Conservation (phyloP, 768 basidiomycete genomes). For the Boletus rufocinnamomeus region DNA sequence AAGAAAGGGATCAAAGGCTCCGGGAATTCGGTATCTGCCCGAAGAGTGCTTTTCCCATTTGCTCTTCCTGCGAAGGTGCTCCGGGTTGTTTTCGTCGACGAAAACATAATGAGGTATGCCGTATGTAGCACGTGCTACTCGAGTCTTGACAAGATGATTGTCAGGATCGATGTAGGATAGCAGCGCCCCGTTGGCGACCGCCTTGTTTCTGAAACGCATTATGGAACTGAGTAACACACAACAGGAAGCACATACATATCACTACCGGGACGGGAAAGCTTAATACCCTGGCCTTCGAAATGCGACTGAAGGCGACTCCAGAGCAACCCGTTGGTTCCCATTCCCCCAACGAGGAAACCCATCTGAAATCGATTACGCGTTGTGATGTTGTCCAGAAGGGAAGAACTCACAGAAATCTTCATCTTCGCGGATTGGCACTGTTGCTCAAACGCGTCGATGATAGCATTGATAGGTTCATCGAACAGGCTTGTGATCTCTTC, state of each 20-base stretch:
- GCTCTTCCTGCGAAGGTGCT: background rate
- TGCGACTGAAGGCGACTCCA: slow-evolving; percentile 9
- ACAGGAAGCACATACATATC: slow-evolving; percentile 6
- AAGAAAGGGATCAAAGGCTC: background rate
- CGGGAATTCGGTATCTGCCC: background rate
- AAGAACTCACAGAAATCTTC: slow-evolving; percentile 4
- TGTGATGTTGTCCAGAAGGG: background rate
- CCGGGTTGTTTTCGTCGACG: background rate
- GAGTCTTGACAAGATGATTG: background rate
- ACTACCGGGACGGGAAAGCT: slow-evolving; percentile 8
- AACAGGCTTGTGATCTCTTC: slow-evolving; percentile 11
- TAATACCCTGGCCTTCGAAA: slow-evolving; percentile 1
- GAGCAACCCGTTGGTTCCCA: slow-evolving; percentile 8
- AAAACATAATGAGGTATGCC: background rate
- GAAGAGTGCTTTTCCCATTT: background rate
- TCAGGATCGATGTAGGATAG: slow-evolving; percentile 3
- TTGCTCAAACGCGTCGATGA: slow-evolving; percentile 13
- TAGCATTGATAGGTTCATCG: slow-evolving; percentile 10
- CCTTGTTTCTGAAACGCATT: slow-evolving; percentile 6
- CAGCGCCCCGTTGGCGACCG: slow-evolving; percentile 13
- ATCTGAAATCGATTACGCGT: background rate
- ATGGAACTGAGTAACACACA: background rate
- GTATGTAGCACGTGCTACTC: background rate
- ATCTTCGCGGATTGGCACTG: background rate
- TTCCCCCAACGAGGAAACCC: slow-evolving; percentile 15